Evolutionary conservation across 345 rosid species (phyloP), one percentile per base, ranked within the genome.

Genomic region (Heritiera littoralis): DNA sequence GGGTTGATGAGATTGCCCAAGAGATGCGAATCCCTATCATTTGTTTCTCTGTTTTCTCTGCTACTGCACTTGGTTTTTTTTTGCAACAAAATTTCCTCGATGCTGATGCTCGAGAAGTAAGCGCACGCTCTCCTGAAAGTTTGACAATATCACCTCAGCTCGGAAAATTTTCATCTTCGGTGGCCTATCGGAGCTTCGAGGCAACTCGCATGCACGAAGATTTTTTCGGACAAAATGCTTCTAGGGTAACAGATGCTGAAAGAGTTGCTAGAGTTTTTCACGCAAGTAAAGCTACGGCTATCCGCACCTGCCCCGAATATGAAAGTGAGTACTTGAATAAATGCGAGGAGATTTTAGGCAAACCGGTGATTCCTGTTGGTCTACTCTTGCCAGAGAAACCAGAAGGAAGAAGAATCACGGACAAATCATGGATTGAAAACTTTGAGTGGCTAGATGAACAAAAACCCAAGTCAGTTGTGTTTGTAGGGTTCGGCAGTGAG

Each of bases 1-100:
- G 85, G 86, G 80, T 49, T 1, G 66, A 0, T 0, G 79, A 81
- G 0, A 74, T 85, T 18, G 84, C 83, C 0, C 30, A 17, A n/a
- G 78, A 86, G 12, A 7, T 15, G 7, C 41, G 52, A 3, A 68
- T 88, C 18, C 83, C 81, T 5, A 56, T 84, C 7, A 1, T 77
- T 4, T 0, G 5, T 13, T 82, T 86, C 80, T 78, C 84, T 0
- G 74, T 76, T 7, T 67, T 11, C 67, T 18, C 85, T 13, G 74
- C 85, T 40, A 48, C 69, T 6, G 0, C 77, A 0, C 3, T 0
- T 11, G 76, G 13, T 0, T 83, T 80, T 40, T 2, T 75, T 5
- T 66, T 35, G 6, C 41, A 64, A 2, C 83, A 83, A 1, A 48
- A 20, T 20, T 48, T 5, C 40, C 9, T 69, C 18, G 67, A 17